Percentiles rank a stretch among this genome's conserved stretches.
Evolutionary conservation across 257 asterid species (phyloP).

Genomic region (Ligustrum vulgare): DNA sequence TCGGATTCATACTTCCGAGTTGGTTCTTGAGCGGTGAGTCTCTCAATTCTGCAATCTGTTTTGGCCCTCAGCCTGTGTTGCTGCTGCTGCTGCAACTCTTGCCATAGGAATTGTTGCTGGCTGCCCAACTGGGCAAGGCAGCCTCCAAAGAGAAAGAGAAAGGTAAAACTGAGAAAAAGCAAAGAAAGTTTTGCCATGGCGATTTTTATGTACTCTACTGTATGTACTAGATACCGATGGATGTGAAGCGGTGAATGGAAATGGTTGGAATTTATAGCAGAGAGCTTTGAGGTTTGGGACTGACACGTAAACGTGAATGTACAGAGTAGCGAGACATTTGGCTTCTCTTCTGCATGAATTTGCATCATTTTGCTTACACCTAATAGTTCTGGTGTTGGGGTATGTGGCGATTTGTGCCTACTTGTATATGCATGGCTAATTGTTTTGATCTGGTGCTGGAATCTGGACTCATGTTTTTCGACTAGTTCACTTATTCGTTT

Average conservation of each 20-base stretch:
- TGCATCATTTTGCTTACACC: slow-evolving; percentile 32
- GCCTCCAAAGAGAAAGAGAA: slow-evolving; percentile 32
- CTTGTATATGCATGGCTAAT: neutral
- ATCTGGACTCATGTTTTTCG: neutral
- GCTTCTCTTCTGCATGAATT: slow-evolving; percentile 32
- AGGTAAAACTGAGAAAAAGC: slow-evolving; percentile 25
- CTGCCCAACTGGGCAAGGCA: slow-evolving; percentile 31
- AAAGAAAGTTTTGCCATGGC: slow-evolving; percentile 32
- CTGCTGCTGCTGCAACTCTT: slow-evolving; percentile 34
- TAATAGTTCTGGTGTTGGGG: slow-evolving; percentile 15
- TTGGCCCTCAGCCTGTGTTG: slow-evolving; percentile 47
- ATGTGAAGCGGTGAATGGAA: slow-evolving; percentile 30
- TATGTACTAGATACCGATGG: slow-evolving; percentile 2
- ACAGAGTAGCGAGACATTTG: slow-evolving; percentile 31
- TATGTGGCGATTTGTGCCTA: slow-evolving; percentile 40
- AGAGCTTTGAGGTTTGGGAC: neutral
- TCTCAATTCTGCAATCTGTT: slow-evolving; percentile 48
- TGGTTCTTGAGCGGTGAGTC: slow-evolving; percentile 53
- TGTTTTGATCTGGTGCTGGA: neutral
- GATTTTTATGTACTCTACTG: neutral
- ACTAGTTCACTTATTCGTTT: neutral
- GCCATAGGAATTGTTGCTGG: slow-evolving; percentile 29
- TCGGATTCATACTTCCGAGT: slow-evolving; percentile 37
- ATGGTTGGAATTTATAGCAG: slow-evolving; percentile 28
- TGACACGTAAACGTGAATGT: slow-evolving; percentile 50